Evolutionary conservation across 2,329 filamentous ascomycete genomes (phyloP).

Genomic region (Cytospora piceicola): DNA sequence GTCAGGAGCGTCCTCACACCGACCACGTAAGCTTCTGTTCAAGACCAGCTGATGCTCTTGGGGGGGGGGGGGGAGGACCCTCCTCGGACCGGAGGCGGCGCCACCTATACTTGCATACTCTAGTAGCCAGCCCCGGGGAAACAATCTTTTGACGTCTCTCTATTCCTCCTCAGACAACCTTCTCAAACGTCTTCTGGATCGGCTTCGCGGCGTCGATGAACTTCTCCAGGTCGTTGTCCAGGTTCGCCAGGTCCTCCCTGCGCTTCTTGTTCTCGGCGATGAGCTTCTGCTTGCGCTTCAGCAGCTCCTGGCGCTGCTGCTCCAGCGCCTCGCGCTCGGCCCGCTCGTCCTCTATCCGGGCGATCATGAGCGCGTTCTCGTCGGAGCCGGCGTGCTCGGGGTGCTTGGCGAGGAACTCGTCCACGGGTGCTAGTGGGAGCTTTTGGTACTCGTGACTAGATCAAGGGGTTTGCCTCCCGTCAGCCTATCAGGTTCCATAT

Average conservation of each 20-base stretch:
- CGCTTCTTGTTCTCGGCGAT: slow-evolving; percentile 82
- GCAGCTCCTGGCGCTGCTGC: slow-evolving; percentile 75
- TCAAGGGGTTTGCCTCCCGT: not conserved
- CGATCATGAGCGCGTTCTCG: slow-evolving; percentile 84
- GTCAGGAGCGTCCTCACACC: not conserved
- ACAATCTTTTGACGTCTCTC: not conserved
- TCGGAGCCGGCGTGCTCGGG: slow-evolving; percentile 74
- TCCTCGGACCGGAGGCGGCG: not conserved
- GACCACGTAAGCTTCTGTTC: not conserved
- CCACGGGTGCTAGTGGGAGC: slow-evolving; percentile 80
- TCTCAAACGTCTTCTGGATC: slow-evolving; percentile 84
- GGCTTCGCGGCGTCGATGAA: slow-evolving; percentile 92
- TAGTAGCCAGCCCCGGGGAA: not conserved
- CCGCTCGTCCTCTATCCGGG: slow-evolving; percentile 89
- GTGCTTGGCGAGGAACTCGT: slow-evolving; percentile 77
- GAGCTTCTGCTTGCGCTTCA: slow-evolving; percentile 67
- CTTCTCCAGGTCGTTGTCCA: slow-evolving; percentile 91
- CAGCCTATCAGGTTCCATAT: not conserved
- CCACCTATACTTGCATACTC: not conserved
- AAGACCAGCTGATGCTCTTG: not conserved
- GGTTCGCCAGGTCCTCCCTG: slow-evolving; percentile 87
- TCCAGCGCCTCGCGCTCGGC: slow-evolving; percentile 83
- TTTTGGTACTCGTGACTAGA: slow-evolving; percentile 82
- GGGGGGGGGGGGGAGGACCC: not conserved
- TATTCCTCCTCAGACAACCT: slow-evolving; percentile 56